These are phyloP conservation scores for Ophiocordyceps camponoti-floridani DNA, from an alignment of 2,329 filamentous ascomycete species.

Conservation along the genomic window DNA sequence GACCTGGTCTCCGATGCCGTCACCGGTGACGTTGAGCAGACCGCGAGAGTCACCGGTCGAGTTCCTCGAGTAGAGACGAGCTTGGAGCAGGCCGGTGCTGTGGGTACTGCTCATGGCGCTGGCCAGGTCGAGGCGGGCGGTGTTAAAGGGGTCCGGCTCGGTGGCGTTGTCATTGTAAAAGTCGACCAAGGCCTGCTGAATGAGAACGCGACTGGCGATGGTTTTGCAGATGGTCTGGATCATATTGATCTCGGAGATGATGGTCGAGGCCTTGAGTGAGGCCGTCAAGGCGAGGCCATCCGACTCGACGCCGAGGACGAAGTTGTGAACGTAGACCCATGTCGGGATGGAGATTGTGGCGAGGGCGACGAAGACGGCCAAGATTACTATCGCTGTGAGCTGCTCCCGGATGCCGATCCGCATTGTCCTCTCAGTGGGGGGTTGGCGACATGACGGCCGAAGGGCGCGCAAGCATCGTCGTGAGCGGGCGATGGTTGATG, in stretches of 20 bases:
- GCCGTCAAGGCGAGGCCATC: conserved; percentile 59
- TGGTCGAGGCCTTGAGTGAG: conserved; percentile 68
- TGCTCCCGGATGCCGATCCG: conserved; percentile 78
- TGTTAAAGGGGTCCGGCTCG: conserved; percentile 34
- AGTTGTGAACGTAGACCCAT: conserved; percentile 39
- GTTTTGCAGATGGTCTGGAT: conserved; percentile 58
- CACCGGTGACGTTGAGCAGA: conserved; percentile 46
- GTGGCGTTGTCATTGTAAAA: conserved; percentile 37
- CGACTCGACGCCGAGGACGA: conserved; percentile 32
- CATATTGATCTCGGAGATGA: conserved; percentile 62
- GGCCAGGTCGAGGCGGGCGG: conserved; percentile 44
- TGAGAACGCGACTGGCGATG: conserved; percentile 47
- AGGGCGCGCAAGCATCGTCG: neutral
- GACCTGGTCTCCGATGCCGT: conserved; percentile 22
- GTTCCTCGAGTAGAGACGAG: conserved; percentile 54
- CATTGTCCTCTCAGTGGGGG: conserved; percentile 27
- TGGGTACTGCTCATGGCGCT: conserved; percentile 49
- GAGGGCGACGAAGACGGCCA: conserved; percentile 39
- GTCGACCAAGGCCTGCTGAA: conserved; percentile 32
- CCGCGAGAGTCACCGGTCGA: conserved; percentile 34
- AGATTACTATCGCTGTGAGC: conserved; percentile 47
- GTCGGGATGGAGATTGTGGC: conserved; percentile 67
- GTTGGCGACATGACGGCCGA: neutral
- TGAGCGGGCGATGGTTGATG: neutral
- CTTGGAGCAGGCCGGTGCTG: conserved; percentile 45